A percentile compares a stretch with the other conserved stretches of the same genome.
These are phyloP conservation scores for Phycomyces blakesleeanus DNA, from an alignment of 192 early-diverging fungal genomes.

Conservation along the genomic window DNA sequence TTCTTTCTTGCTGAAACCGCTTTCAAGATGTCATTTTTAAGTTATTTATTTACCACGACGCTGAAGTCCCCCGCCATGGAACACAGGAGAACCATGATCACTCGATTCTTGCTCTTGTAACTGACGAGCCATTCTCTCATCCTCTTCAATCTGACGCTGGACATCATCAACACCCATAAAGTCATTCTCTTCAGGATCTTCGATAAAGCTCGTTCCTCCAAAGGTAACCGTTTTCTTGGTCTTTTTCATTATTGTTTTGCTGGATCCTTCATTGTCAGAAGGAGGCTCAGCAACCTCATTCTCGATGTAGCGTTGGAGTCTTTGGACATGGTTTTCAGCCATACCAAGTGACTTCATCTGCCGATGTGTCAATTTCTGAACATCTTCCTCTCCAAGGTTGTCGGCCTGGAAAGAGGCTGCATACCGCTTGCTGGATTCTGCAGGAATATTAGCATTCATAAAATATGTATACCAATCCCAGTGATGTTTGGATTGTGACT, in stretches of 20 bases:
- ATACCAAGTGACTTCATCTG: conserved; percentile 76
- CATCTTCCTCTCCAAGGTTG: conserved; percentile 68
- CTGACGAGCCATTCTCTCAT: conserved; percentile 82
- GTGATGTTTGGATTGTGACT: conserved; percentile 50
- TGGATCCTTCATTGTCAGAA: conserved; percentile 34
- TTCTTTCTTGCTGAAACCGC: no score
- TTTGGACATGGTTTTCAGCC: conserved; percentile 77
- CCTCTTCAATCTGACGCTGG: conserved; percentile 63
- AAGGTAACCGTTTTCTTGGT: conserved; percentile 34
- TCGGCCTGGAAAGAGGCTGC: conserved; percentile 81
- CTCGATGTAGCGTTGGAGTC: conserved; percentile 62
- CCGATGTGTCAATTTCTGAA: conserved; percentile 75
- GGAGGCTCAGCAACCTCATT: conserved; percentile 46
- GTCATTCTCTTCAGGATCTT: conserved; percentile 24
- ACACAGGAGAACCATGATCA: conserved; percentile 14
- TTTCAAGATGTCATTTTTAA: conserved; percentile 5
- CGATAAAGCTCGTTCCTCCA: conserved; percentile 27
- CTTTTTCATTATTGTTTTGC: conserved; percentile 23
- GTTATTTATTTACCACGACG: conserved; percentile 13
- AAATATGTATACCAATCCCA: conserved; percentile 96
- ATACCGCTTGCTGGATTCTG: conserved; percentile 72
- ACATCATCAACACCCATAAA: conserved; percentile 22
- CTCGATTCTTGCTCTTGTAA: conserved; percentile 75
- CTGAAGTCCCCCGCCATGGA: background rate
- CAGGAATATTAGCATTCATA: conserved; percentile 66